These are phyloP conservation scores for Blyttiomyces sp. DNA, from an alignment of 371 early-diverging fungal species.

Conservation along the genomic window DNA sequence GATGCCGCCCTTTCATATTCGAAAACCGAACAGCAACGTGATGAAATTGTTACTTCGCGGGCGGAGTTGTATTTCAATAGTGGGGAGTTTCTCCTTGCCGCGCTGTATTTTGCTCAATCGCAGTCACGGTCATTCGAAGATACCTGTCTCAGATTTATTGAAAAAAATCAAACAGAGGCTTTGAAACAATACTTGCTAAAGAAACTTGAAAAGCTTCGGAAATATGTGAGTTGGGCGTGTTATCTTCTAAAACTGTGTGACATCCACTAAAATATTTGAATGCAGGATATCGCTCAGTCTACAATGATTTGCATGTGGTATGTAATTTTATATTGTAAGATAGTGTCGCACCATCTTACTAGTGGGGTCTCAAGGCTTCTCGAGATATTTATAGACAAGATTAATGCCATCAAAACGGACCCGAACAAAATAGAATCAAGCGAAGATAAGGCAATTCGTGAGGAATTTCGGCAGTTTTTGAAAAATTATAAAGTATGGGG, in stretches of 20 bases:
- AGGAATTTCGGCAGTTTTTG: slow-evolving; percentile 62
- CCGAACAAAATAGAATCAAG: not conserved
- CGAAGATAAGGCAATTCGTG: not conserved
- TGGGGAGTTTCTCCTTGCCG: slow-evolving; percentile 69
- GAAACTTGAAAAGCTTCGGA: slow-evolving; percentile 60
- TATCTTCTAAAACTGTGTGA: not conserved
- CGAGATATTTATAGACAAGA: slow-evolving; percentile 73
- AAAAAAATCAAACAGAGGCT: slow-evolving; percentile 68
- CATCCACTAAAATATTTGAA: no score
- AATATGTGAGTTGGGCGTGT: slow-evolving; percentile 52
- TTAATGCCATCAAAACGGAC: slow-evolving; percentile 68
- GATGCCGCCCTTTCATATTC: slow-evolving; percentile 72
- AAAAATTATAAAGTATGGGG: slow-evolving; percentile 59
- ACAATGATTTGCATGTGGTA: slow-evolving; percentile 84
- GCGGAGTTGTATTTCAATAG: slow-evolving; percentile 81
- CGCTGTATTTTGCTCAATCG: slow-evolving; percentile 80
- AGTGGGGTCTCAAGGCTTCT: slow-evolving; percentile 70
- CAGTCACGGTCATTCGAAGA: slow-evolving; percentile 78
- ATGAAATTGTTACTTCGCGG: slow-evolving; percentile 74
- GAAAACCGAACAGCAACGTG: slow-evolving; percentile 61
- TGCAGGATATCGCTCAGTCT: slow-evolving; percentile 74
- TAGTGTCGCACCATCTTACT: no score
- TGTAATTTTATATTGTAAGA: not conserved
- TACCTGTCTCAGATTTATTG: slow-evolving; percentile 77
- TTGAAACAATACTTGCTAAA: slow-evolving; percentile 68